Evolutionary conservation across 768 basidiomycete genomes (phyloP).

Genomic region (Cystofilobasidium capitatum): DNA sequence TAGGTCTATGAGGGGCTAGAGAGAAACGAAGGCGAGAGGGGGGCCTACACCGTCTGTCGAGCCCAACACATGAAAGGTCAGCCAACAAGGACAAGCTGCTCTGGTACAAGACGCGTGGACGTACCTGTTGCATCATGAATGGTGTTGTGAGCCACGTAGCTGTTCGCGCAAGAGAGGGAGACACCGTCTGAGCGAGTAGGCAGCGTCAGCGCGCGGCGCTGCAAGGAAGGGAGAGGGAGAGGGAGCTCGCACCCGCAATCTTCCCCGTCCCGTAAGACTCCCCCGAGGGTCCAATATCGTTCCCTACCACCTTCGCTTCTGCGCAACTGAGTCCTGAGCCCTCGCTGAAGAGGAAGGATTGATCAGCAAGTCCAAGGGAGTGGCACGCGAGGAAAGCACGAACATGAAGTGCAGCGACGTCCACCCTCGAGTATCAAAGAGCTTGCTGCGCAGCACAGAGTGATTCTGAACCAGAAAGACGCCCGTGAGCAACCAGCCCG

Average conservation of each 20-base stretch:
- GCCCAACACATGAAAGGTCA: neutral
- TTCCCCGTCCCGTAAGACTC: neutral
- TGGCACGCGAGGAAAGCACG: neutral
- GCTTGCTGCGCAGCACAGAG: neutral
- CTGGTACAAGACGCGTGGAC: neutral
- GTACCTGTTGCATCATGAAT: conserved; percentile 1
- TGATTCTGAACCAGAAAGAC: neutral
- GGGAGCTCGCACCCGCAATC: too few relatives aligned
- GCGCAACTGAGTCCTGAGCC: neutral
- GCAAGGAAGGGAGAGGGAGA: neutral
- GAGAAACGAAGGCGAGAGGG: neutral
- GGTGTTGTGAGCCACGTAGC: neutral
- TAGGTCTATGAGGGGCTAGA: neutral
- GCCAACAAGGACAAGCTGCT: too few relatives aligned
- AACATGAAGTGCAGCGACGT: conserved; percentile 10
- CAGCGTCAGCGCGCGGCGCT: neutral
- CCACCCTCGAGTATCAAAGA: conserved; percentile 12
- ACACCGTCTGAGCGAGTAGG: conserved; percentile 10
- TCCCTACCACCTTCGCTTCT: neutral
- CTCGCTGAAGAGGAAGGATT: neutral
- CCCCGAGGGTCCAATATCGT: conserved; percentile 17
- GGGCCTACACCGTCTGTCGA: neutral
- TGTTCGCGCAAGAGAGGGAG: neutral
- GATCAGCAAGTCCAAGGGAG: neutral
- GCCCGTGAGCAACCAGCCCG: too few relatives aligned